A percentile compares a stretch with the other conserved stretches of the same genome.
Evolutionary conservation across 2,329 filamentous ascomycete genomes (phyloP).

Genomic region (Ceratocystis colombiana): DNA sequence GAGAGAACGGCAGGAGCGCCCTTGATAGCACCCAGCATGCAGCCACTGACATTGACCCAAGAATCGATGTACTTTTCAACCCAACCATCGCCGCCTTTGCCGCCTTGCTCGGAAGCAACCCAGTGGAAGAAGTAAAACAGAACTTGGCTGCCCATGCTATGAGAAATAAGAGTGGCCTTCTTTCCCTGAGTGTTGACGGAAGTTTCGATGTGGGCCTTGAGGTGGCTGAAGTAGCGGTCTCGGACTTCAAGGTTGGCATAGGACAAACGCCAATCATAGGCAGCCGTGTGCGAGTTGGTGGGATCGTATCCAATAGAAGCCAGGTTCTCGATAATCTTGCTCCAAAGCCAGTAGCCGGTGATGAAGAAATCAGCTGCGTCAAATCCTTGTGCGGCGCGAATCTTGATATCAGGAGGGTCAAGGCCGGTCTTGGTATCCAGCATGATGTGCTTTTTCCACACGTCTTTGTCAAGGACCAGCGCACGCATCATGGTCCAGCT

Average conservation of each 20-base stretch:
- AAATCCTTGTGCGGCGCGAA: slow-evolving; percentile 89
- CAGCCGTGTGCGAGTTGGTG: slow-evolving; percentile 57
- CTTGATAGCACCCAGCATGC: slow-evolving; percentile 92
- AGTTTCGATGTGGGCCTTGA: slow-evolving; percentile 85
- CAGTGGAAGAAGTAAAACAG: slow-evolving; percentile 72
- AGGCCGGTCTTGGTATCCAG: slow-evolving; percentile 83
- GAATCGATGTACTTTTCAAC: slow-evolving; percentile 82
- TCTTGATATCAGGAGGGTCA: slow-evolving; percentile 80
- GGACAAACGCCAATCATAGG: slow-evolving; percentile 85
- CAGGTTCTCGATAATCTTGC: slow-evolving; percentile 93
- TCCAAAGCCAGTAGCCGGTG: slow-evolving; percentile 96
- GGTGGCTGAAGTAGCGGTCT: slow-evolving; percentile 84
- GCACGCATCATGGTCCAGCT: slow-evolving; percentile 99
- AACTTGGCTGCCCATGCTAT: slow-evolving; percentile 97
- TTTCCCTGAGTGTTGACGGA: slow-evolving; percentile 61
- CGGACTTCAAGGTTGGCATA: slow-evolving; percentile 82
- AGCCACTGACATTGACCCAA: slow-evolving; percentile 97
- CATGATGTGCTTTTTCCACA: slow-evolving; percentile 96
- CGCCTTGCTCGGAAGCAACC: slow-evolving; percentile 69
- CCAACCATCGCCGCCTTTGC: slow-evolving; percentile 75
- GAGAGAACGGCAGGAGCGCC: slow-evolving; percentile 82
- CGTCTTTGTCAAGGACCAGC: slow-evolving; percentile 80
- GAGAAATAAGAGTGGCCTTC: slow-evolving; percentile 79
- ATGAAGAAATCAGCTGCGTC: slow-evolving; percentile 96
- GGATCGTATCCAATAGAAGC: slow-evolving; percentile 95